A percentile compares a stretch with the other conserved stretches of the same genome.
phyloP scores from a whole-genome alignment of 768 basidiomycete genomes.

The Nevesoporus exiguus region DNA sequence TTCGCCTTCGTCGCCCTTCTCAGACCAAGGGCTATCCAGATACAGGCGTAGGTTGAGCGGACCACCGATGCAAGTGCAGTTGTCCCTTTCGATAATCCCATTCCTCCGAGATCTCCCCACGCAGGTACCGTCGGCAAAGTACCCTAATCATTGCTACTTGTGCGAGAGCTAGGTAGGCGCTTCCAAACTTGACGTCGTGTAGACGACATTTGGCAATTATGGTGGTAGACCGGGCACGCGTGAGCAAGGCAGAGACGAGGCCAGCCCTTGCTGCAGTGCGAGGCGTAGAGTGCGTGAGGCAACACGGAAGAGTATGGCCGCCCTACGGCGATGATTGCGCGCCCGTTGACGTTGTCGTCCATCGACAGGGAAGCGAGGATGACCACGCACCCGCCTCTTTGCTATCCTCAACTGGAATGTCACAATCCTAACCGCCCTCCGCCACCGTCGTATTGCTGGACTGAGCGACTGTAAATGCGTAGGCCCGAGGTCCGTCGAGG shows the following conservation, averaged over 20 bases:
- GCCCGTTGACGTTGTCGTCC: too few relatives aligned
- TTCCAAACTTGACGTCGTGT: slow-evolving; percentile 47
- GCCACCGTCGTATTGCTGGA: slow-evolving; percentile 45
- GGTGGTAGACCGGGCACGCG: slow-evolving; percentile 26
- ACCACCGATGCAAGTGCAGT: slow-evolving; percentile 46
- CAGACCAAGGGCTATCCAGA: slow-evolving; percentile 45
- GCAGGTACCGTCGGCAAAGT: slow-evolving; percentile 44
- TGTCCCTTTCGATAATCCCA: slow-evolving; percentile 50
- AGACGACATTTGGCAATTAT: slow-evolving; percentile 40
- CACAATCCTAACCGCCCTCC: slow-evolving; percentile 38
- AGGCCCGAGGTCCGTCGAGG: too few relatives aligned
- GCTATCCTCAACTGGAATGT: slow-evolving; percentile 34
- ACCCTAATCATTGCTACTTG: slow-evolving; percentile 34
- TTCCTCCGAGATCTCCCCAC: slow-evolving; percentile 48
- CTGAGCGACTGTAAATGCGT: too few relatives aligned
- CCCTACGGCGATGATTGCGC: slow-evolving; percentile 57
- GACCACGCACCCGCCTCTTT: slow-evolving; percentile 37
- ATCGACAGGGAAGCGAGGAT: not conserved
- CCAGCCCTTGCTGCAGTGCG: slow-evolving; percentile 37
- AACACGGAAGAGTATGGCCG: too few relatives aligned
- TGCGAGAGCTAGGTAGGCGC: slow-evolving; percentile 43
- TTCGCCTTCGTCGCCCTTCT: slow-evolving; percentile 23
- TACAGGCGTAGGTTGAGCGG: slow-evolving; percentile 51
- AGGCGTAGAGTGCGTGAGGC: slow-evolving; percentile 33
- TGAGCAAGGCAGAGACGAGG: slow-evolving; percentile 20